These are phyloP conservation scores for Nothophaeocryptopus gaeumannii DNA, from an alignment of 2,329 filamentous ascomycete species.

Conservation along the genomic window DNA sequence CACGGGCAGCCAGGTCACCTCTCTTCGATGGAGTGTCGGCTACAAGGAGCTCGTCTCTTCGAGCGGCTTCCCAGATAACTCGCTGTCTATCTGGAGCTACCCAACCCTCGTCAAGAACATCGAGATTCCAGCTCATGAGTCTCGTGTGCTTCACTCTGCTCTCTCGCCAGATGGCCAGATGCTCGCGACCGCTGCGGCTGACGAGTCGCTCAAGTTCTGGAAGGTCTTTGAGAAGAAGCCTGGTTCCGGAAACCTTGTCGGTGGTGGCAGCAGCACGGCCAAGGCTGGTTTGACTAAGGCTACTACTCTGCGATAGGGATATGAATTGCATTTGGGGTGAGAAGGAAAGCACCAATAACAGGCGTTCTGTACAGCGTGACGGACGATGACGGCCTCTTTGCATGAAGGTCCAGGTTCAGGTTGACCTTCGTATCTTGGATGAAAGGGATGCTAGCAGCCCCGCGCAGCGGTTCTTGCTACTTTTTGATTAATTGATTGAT, in stretches of 20 bases:
- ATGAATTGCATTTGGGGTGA: neutral
- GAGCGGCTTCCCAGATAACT: conserved; percentile 98
- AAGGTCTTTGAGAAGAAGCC: conserved; percentile 99
- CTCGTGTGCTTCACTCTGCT: conserved; percentile 91
- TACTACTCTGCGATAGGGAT: conserved; percentile 62
- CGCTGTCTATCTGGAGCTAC: conserved; percentile 98
- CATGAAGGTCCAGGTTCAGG: neutral
- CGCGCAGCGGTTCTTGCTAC: neutral
- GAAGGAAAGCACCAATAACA: neutral
- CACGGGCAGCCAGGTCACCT: conserved; percentile 95
- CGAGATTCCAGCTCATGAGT: conserved; percentile 97
- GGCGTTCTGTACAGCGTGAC: neutral
- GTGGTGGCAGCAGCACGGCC: conserved; percentile 69
- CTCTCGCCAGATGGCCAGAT: conserved; percentile 97
- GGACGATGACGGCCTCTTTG: conserved; percentile 6
- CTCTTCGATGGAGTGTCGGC: conserved; percentile 90
- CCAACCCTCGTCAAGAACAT: conserved; percentile 94
- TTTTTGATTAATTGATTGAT: neutral
- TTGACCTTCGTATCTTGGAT: neutral
- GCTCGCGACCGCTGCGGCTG: conserved; percentile 90
- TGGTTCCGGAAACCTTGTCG: conserved; percentile 62
- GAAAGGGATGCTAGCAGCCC: neutral
- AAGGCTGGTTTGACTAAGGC: conserved; percentile 82
- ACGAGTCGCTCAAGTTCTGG: conserved; percentile 99
- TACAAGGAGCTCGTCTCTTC: conserved; percentile 98